Evolutionary conservation across 2,329 filamentous ascomycete genomes (phyloP).

Genomic region (Colletotrichum magnum): DNA sequence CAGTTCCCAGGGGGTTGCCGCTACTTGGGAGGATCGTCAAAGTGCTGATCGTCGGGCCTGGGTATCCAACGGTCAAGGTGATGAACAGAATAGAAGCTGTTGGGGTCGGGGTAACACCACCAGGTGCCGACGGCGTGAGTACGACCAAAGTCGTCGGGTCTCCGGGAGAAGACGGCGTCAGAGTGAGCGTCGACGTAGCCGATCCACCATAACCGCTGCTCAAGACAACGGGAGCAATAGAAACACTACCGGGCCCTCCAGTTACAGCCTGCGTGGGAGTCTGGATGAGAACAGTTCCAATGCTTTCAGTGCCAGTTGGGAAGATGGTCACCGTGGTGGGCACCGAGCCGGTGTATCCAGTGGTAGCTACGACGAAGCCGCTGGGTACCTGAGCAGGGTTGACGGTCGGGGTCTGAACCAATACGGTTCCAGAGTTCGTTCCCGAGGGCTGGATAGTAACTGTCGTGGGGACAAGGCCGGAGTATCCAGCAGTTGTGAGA

Average conservation of each 20-base stretch:
- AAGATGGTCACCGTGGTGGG: conserved; percentile 18
- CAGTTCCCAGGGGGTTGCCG: conserved; percentile 5
- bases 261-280: conserved; percentile 16
- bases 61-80: conserved; percentile 14
- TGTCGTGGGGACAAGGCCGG: conserved; percentile 2
- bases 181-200: conserved; percentile 26
- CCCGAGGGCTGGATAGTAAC: conserved; percentile 16
- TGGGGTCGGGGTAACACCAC: not conserved
- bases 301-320: conserved; percentile 9
- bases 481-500: conserved; percentile 4
- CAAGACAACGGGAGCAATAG: conserved; percentile 7
- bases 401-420: conserved; percentile 11
- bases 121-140: conserved; percentile 14
- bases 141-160: conserved; percentile 34
- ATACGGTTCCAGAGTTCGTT: conserved; percentile 11
- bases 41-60: conserved; percentile 3
- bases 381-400: conserved; percentile 2
- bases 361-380: conserved; percentile 1
- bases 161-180: conserved; percentile 18
- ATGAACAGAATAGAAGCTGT: not conserved
- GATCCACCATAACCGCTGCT: conserved; percentile 29
- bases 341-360: conserved; percentile 5
- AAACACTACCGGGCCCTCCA: not conserved
- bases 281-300: conserved; percentile 22
- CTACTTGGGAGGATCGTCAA: conserved; percentile 6